Evolutionary conservation across 2,329 filamentous ascomycete genomes (phyloP), one percentile per base, ranked within the genome.

Genomic region (Colletotrichum liriopes): DNA sequence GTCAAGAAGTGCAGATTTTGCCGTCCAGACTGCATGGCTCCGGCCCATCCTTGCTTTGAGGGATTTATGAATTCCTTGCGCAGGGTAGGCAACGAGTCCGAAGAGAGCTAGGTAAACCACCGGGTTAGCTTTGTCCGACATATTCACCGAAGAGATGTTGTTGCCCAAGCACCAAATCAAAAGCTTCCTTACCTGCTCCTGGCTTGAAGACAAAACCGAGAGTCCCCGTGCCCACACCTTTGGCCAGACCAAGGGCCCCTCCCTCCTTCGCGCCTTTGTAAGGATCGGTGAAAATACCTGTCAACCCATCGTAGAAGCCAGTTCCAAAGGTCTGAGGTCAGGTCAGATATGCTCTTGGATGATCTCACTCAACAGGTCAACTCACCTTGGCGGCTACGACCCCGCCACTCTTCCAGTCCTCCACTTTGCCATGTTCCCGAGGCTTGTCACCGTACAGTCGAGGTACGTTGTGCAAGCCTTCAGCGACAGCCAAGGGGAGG

Each of bases 381-480:
- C 64, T 29, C 29, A 74, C 71, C 72, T 79, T 81, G 1, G 77
- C 79, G 1, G 77, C 82, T 0, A 80, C 77, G 0, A 73, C 58
- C 1, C 77, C 76, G 0, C 81, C 83, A 43, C 76, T 79, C 45
- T 79, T 79, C 76, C 77, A 80, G 43, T 81, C 80, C 6, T 74
- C 77, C 5, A 84, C 77, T 2, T 77, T 73, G 1, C 78, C 78
- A 54, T 82, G 76, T 7, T 81, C 74, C 41, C 77, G 75, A 2
- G 79, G 75, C 16, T 80, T 75, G 43, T 83, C 81, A 5, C 82
- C 81, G 65, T 82, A 83, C 6, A 84, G 67, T 20, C 72, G 77
- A 0, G 82, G 83, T 1, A 81, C 74, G 4, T 77, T 77, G 35
- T 78, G 77, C 16, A 84, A 72, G 0, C 82, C 82, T 63, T 84